Percentiles rank a stretch among this genome's conserved stretches.
phyloP scores from a whole-genome alignment of 2,329 filamentous ascomycete species.

The Cytospora schulzeri region DNA sequence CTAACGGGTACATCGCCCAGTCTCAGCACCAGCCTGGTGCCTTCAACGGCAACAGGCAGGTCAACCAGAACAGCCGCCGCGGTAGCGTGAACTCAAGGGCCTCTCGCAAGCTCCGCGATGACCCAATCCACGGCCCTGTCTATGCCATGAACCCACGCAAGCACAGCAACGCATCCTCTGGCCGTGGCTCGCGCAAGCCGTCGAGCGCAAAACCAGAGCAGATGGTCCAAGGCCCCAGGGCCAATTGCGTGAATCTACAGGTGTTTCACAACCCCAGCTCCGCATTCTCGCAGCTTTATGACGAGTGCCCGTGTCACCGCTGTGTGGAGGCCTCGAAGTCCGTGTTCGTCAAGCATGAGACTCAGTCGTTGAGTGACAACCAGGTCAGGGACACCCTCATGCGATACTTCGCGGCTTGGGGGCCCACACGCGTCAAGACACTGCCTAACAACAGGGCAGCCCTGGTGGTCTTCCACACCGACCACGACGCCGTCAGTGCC shows the following conservation, averaged over 20 bases:
- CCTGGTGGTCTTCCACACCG: constrained; percentile 4
- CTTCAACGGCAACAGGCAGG: constrained; percentile 4
- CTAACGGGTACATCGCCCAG: constrained; percentile 16
- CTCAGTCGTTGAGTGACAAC: no score
- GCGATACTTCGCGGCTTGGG: constrained; percentile 8
- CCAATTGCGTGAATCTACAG: neutral
- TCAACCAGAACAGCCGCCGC: constrained; percentile 8
- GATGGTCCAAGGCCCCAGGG: no score
- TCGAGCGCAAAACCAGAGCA: neutral
- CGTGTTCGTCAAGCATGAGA: constrained; percentile 8
- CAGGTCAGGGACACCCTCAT: neutral
- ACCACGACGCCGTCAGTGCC: constrained; percentile 15
- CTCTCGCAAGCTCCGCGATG: constrained; percentile 18
- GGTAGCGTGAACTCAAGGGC: constrained; percentile 13
- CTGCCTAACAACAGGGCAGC: neutral
- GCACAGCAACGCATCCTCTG: neutral
- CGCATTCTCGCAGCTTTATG: neutral
- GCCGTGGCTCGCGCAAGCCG: neutral
- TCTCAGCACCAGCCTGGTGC: neutral
- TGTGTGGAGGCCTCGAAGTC: constrained; percentile 13
- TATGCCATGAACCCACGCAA: constrained; percentile 16
- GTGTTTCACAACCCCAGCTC: no score
- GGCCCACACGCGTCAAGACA: neutral
- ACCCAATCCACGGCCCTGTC: constrained; percentile 20
- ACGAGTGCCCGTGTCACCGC: constrained; percentile 14